phyloP scores from a whole-genome alignment of 78 protist species.

The Diacronema lutheri region DNA sequence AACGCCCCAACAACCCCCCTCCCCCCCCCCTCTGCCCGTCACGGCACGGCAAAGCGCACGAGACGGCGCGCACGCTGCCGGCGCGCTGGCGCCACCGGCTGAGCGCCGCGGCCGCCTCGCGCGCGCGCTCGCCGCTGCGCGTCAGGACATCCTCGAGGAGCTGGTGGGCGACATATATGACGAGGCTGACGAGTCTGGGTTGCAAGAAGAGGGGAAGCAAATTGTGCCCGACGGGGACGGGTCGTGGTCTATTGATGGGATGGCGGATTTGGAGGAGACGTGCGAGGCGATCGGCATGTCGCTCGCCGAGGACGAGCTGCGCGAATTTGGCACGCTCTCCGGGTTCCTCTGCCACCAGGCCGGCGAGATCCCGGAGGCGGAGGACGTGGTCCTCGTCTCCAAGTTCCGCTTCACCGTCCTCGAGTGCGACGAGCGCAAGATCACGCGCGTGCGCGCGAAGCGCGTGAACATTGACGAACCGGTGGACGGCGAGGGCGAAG shows the following conservation, averaged over 20 bases:
- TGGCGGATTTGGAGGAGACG: background rate
- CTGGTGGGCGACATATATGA: constrained; percentile 28
- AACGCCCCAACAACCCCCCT: no score
- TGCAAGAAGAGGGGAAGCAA: background rate
- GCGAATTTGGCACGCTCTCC: background rate
- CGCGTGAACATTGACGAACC: no score
- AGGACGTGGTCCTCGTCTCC: background rate
- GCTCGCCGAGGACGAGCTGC: background rate
- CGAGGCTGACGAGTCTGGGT: constrained; percentile 16
- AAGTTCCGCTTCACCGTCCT: background rate
- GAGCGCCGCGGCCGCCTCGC: no score
- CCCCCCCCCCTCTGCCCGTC: no score
- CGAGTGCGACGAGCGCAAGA: background rate
- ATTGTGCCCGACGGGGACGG: background rate
- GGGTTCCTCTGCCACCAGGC: constrained; percentile 19
- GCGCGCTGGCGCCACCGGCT: no score
- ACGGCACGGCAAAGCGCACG: no score
- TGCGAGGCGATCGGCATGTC: background rate
- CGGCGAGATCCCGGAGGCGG: background rate
- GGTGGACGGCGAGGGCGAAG: no score
- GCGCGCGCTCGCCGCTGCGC: no score
- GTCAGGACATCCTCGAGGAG: constrained; percentile 19
- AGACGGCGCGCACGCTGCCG: no score
- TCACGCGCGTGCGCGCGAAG: no score
- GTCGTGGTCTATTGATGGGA: background rate